Conservation (phyloP, 306 rosid species). For the Pyrus betulifolia region DNA sequence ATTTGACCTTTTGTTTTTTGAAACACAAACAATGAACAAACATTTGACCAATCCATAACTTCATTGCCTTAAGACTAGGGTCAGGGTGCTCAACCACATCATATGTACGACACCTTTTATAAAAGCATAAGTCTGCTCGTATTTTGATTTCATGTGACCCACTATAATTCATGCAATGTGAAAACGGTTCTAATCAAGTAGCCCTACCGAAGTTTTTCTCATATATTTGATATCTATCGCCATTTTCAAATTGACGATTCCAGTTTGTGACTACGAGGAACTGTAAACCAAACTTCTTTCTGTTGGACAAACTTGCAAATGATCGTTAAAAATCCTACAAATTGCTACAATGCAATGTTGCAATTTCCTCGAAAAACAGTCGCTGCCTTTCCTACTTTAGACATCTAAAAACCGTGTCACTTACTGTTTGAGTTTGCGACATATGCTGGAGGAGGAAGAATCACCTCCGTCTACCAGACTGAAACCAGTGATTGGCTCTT, state of each 20-base stretch:
- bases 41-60: not conserved
- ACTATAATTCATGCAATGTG: not conserved
- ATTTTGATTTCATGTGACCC: not conserved
- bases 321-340: too few relatives aligned
- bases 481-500: slow-evolving; percentile 14
- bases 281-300: not conserved
- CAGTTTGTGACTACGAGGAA: not conserved
- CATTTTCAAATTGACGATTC: not conserved
- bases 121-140: not conserved
- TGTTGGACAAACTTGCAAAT: too few relatives aligned
- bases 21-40: not conserved
- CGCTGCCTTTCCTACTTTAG: too few relatives aligned
- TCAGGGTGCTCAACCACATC: not conserved
- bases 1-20: not conserved
- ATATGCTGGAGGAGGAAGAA: too few relatives aligned
- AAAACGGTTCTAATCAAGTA: not conserved
- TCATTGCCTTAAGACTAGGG: not conserved
- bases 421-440: too few relatives aligned
- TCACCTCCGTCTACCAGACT: not conserved
- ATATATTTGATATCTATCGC: not conserved
- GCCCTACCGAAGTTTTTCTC: not conserved
- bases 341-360: too few relatives aligned
- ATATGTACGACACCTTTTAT: not conserved
- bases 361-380: too few relatives aligned
- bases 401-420: too few relatives aligned